phyloP scores from a whole-genome alignment of 2,329 filamentous ascomycete species.

The Bipolaris sorokiniana region DNA sequence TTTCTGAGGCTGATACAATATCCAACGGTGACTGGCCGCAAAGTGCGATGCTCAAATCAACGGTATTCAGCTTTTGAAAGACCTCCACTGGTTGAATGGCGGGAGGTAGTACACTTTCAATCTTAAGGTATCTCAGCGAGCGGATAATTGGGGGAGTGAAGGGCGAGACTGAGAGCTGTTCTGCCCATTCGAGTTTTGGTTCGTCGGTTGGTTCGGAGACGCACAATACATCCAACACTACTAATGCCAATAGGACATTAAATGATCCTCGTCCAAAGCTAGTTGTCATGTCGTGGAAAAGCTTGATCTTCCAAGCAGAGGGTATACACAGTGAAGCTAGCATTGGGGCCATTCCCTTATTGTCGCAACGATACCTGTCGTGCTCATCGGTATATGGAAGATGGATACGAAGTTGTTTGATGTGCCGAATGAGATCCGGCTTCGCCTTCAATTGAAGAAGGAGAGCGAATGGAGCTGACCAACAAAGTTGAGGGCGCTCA shows the following conservation, averaged over 20 bases:
- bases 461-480: slow-evolving; percentile 3
- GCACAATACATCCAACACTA: slow-evolving; percentile 16
- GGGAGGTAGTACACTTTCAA: neutral
- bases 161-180: neutral
- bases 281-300: neutral
- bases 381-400: neutral
- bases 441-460: slow-evolving; percentile 7
- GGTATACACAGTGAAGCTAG: neutral
- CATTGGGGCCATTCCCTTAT: neutral
- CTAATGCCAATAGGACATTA: slow-evolving; percentile 7
- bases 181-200: neutral
- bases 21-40: no score
- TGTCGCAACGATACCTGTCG: no score
- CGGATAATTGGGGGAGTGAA: neutral
- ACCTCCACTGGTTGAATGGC: neutral
- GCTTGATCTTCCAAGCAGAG: neutral
- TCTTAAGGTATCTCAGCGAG: slow-evolving; percentile 6
- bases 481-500: neutral
- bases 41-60: slow-evolving; percentile 9
- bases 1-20: neutral
- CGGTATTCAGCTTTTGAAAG: neutral
- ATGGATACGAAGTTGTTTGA: slow-evolving; percentile 19
- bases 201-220: slow-evolving; percentile 2
- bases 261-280: neutral
- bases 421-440: slow-evolving; percentile 6